Percentiles rank a stretch among this genome's conserved stretches.
These are phyloP conservation scores for Mycena capillaripes DNA, from an alignment of 768 basidiomycete species.

Conservation along the genomic window DNA sequence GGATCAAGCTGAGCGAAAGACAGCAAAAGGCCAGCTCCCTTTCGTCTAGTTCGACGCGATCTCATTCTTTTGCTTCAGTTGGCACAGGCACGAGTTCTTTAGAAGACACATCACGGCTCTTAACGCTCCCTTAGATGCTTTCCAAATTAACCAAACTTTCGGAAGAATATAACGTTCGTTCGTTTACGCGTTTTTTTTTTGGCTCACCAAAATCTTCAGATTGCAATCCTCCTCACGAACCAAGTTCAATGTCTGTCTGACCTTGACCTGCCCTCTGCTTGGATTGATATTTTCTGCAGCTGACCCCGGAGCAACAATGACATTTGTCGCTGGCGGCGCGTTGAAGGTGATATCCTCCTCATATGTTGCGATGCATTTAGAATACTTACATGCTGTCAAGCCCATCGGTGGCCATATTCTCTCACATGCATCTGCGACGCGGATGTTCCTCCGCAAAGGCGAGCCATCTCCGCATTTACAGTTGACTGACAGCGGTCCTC, in stretches of 20 bases:
- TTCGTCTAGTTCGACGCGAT: background rate
- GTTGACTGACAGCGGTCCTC: background rate
- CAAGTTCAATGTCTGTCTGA: slow-evolving; percentile 84
- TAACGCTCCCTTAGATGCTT: slow-evolving; percentile 72
- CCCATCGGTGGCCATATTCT: slow-evolving; percentile 93
- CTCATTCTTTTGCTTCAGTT: slow-evolving; percentile 62
- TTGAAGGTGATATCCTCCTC: slow-evolving; percentile 77
- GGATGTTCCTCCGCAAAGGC: slow-evolving; percentile 93
- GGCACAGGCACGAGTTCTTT: slow-evolving; percentile 71
- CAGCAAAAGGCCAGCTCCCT: slow-evolving; percentile 82
- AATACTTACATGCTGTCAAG: slow-evolving; percentile 23
- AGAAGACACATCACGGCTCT: background rate
- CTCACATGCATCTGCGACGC: slow-evolving; percentile 90
- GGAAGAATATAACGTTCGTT: slow-evolving; percentile 88
- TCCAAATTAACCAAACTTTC: slow-evolving; percentile 92
- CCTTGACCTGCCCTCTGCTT: background rate
- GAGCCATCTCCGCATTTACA: slow-evolving; percentile 23
- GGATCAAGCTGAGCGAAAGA: slow-evolving; percentile 93
- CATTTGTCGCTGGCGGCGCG: slow-evolving; percentile 94
- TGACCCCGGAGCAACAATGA: slow-evolving; percentile 95
- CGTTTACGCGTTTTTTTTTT: slow-evolving; percentile 16
- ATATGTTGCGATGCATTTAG: slow-evolving; percentile 55
- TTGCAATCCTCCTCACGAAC: slow-evolving; percentile 91
- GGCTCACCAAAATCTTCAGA: slow-evolving; percentile 57
- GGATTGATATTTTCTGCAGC: slow-evolving; percentile 56